Evolutionary conservation across 1,284 basidiomycete genomes (phyloP), one percentile per base, ranked within the genome.

Genomic region (Fomitopsis betulina): DNA sequence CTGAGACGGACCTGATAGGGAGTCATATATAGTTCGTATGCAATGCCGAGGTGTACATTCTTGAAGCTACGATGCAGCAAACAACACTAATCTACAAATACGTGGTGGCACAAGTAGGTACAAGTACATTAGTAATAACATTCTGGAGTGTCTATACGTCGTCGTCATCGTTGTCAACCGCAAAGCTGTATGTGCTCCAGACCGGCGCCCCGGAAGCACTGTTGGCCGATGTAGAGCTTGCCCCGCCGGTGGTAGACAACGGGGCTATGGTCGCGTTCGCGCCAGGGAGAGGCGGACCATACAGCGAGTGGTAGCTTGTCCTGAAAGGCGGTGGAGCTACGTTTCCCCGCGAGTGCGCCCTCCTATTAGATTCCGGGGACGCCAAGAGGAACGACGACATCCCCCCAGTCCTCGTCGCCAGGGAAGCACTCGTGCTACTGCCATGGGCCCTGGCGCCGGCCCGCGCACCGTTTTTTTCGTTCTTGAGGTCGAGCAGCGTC

Each of bases 401-500:
- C 7, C 47, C 27, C 10, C 15, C 17, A n/a, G 47, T 17, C 30
- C 17, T 56, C 13, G 55, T 40, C 13, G 33, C 19, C 9, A 35
- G 4, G 12, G 45, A 35, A 13, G 49, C 7, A 3, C 23, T 27
- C 32, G 49, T 35, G 49, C 32, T 51, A n/a, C 49, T 51, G 12
- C 35, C 8, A 12, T 33, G 32, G 7, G 15, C 49, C 15, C 25
- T 40, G 17, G 37, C 5, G 30, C 35, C 33, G 32, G 33, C 8
- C 17, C n/a, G 52, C 8, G 25, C 21, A 37, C 10, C 9, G 5
- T 51, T n/a, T 17, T 2, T 35, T 12, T 51, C 49, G n/a, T 51
- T 50, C 49, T 55, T 60, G 57, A 56, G 27, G 57, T 17, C 60
- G 15, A 67, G 62, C 13, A 67, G 30, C 12, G 62, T 62, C 21